A percentile compares a stretch with the other conserved stretches of the same genome.
phyloP scores from a whole-genome alignment of 2,329 filamentous ascomycete genomes.

The Sporothrix brasiliensis region DNA sequence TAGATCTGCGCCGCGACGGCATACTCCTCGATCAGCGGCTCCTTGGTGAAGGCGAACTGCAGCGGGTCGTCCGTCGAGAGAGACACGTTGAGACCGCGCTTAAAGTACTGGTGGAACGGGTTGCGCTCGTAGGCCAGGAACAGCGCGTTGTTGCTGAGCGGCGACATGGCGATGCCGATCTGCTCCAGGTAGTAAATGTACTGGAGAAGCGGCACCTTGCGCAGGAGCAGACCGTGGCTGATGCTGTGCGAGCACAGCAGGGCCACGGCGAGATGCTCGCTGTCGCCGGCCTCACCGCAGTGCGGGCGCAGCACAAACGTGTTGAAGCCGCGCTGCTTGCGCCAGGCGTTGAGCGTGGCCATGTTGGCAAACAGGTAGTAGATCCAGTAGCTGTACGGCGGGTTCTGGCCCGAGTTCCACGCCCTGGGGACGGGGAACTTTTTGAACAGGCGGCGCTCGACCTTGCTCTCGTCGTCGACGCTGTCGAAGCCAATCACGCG shows the following conservation, averaged over 20 bases:
- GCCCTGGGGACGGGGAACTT: conserved; percentile 90
- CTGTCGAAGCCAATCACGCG: conserved; percentile 96
- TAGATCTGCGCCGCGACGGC: conserved; percentile 98
- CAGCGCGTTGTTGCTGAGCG: conserved; percentile 93
- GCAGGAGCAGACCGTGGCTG: conserved; percentile 86
- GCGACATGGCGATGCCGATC: conserved; percentile 99
- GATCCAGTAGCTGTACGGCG: conserved; percentile 98
- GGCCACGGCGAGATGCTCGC: conserved; percentile 90
- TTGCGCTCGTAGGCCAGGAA: conserved; percentile 97
- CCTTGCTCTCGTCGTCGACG: conserved; percentile 97
- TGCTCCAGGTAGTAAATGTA: conserved; percentile 98
- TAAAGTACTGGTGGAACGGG: conserved; percentile 94
- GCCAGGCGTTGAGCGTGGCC: conserved; percentile 86
- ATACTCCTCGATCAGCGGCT: conserved; percentile 97
- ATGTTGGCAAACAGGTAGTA: conserved; percentile 97
- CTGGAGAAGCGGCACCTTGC: conserved; percentile 91
- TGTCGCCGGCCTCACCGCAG: conserved; percentile 95
- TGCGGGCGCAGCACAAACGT: conserved; percentile 92
- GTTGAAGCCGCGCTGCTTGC: conserved; percentile 90
- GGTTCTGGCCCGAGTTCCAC: conserved; percentile 93
- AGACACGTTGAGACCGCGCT: conserved; percentile 90
- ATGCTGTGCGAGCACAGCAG: conserved; percentile 95
- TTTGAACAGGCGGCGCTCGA: conserved; percentile 88
- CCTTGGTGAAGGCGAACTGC: conserved; percentile 98
- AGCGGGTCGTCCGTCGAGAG: conserved; percentile 95